Conservation (phyloP, 208 protist species). For the Phytomonas serpens region DNA sequence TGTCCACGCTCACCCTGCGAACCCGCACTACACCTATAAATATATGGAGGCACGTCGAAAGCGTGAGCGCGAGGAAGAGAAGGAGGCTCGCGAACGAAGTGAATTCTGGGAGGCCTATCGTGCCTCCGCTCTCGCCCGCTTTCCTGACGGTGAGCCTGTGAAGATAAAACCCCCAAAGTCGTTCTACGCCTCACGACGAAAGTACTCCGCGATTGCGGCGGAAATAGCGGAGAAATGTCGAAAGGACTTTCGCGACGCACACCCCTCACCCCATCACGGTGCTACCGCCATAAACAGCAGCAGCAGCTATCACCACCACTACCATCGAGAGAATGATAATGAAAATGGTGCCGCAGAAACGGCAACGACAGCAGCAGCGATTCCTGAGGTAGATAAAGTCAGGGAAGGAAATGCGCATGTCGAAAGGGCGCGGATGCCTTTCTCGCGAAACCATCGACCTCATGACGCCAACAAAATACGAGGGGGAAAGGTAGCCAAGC, state of each 20-base stretch:
- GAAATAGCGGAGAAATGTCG: conserved; percentile 52
- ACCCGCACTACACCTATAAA: conserved; percentile 60
- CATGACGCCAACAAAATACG: neutral
- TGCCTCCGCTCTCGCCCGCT: conserved; percentile 35
- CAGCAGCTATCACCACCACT: neutral
- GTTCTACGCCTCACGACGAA: conserved; percentile 49
- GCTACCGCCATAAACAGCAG: conserved; percentile 1
- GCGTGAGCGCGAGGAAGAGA: conserved; percentile 56
- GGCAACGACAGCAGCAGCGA: conserved; percentile 5
- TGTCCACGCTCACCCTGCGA: conserved; percentile 41
- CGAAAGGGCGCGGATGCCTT: no score
- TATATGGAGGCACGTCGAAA: conserved; percentile 64
- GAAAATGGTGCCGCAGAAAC: neutral
- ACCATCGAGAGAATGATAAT: neutral
- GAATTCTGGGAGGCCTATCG: conserved; percentile 22
- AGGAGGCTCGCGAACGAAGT: conserved; percentile 25
- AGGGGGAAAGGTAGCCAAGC: neutral
- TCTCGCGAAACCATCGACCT: no score
- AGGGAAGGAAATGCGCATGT: no score
- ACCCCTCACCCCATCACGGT: neutral
- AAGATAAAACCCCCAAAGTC: conserved; percentile 31
- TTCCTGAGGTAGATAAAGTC: no score
- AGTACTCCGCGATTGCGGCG: conserved; percentile 49
- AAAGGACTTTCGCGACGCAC: conserved; percentile 14
- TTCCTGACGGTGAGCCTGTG: conserved; percentile 40